Conservation (phyloP, 257 asterid species). For the Parsonsia alboflavescens region DNA sequence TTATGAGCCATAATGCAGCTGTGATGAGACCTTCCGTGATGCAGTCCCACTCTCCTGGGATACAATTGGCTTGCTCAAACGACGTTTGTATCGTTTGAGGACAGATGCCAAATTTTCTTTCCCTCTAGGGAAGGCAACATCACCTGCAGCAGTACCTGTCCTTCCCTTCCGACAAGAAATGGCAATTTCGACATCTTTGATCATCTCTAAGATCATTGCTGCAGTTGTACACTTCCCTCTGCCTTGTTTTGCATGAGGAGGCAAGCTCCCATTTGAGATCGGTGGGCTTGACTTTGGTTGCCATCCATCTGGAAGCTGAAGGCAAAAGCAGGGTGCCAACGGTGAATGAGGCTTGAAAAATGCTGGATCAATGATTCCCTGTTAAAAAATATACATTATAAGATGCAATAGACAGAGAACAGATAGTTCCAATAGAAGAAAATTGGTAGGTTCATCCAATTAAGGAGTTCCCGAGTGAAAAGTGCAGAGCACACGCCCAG, state of each 20-base stretch:
- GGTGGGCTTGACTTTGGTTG: slow-evolving; percentile 56
- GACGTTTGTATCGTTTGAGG: slow-evolving; percentile 86
- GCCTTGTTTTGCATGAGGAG: slow-evolving; percentile 44
- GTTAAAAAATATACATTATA: slow-evolving; percentile 10
- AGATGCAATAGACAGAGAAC: slow-evolving; percentile 4
- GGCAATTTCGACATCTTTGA: slow-evolving; percentile 75
- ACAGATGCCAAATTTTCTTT: slow-evolving; percentile 86
- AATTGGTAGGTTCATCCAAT: not conserved
- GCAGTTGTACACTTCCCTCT: slow-evolving; percentile 84
- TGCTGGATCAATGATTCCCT: slow-evolving; percentile 85
- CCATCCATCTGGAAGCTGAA: slow-evolving; percentile 66
- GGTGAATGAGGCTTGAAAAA: slow-evolving; percentile 71
- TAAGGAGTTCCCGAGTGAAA: too few species aligned
- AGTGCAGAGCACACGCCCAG: not conserved
- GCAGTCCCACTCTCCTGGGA: slow-evolving; percentile 37
- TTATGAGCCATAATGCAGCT: slow-evolving; percentile 35
- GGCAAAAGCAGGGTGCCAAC: slow-evolving; percentile 79
- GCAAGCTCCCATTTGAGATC: slow-evolving; percentile 43
- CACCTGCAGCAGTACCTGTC: slow-evolving; percentile 99
- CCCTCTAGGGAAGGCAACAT: slow-evolving; percentile 95
- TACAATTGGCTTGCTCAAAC: slow-evolving; percentile 54
- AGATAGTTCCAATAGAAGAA: not conserved
- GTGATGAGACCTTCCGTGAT: slow-evolving; percentile 26
- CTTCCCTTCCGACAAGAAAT: slow-evolving; percentile 93
- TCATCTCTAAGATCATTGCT: slow-evolving; percentile 55